Conservation (phyloP, 805 yeast species). For the Schwanniomyces polymorphus region DNA sequence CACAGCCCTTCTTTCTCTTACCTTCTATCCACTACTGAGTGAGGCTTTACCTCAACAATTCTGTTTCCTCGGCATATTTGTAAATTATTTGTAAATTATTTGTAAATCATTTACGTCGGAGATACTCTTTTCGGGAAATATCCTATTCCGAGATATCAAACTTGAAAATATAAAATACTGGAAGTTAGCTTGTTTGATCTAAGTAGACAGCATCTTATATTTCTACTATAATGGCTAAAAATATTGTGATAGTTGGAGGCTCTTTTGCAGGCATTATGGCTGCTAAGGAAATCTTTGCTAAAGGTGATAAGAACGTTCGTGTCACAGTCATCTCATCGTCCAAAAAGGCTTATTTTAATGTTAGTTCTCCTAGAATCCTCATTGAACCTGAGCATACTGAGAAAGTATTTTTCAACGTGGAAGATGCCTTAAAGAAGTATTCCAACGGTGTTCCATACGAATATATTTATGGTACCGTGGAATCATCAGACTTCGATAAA, state of each 20-base stretch:
- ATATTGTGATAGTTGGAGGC: conserved; percentile 34
- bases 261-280: conserved; percentile 33
- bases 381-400: conserved; percentile 20
- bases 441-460: conserved; percentile 12
- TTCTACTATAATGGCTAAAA: not conserved
- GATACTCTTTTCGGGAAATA: no score
- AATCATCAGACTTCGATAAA: conserved; percentile 22
- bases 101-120: no score
- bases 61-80: no score
- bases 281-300: conserved; percentile 16
- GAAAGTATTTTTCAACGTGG: conserved; percentile 16
- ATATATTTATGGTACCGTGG: conserved; percentile 25
- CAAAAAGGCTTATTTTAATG: conserved; percentile 20
- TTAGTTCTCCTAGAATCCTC: conserved; percentile 33
- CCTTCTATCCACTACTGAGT: no score
- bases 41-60: no score
- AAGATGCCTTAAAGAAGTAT: conserved; percentile 13
- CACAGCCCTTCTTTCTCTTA: no score
- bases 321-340: conserved; percentile 27
- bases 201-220: no score
- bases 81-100: no score
- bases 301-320: conserved; percentile 9
- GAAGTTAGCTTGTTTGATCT: no score
- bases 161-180: no score
- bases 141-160: no score